Conservation (phyloP, 2,329 filamentous ascomycete species). For the Penicillium olsonii region DNA sequence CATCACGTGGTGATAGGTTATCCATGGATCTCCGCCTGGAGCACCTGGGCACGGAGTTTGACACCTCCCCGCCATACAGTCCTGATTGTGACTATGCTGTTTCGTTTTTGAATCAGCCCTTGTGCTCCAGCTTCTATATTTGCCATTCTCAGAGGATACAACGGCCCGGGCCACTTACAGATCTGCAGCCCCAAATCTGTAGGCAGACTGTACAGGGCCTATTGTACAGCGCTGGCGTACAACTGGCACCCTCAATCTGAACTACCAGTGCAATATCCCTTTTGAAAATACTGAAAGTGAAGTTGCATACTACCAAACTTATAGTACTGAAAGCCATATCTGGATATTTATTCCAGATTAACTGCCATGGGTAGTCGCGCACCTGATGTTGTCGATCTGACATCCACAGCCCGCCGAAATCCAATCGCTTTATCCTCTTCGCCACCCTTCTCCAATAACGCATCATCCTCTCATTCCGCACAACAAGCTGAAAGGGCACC, state of each 20-base stretch:
- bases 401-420: neutral
- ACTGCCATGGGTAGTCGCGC: neutral
- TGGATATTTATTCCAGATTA: neutral
- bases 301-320: no score
- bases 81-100: neutral
- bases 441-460: neutral
- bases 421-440: conserved; percentile 1
- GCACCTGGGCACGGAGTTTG: neutral
- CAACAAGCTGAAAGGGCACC: conserved; percentile 2
- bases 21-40: no score
- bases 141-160: neutral
- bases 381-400: conserved; percentile 5
- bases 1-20: neutral
- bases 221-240: neutral
- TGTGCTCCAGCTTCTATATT: neutral
- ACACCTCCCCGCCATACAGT: neutral
- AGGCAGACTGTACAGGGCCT: neutral
- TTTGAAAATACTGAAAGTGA: neutral
- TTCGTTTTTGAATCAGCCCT: no score
- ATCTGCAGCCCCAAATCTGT: neutral
- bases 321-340: neutral
- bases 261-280: neutral
- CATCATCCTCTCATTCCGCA: neutral
- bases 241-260: neutral
- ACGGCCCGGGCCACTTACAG: neutral